These are phyloP conservation scores for Torulaspora microellipsoides DNA, from an alignment of 805 yeast species.

Conservation along the genomic window DNA sequence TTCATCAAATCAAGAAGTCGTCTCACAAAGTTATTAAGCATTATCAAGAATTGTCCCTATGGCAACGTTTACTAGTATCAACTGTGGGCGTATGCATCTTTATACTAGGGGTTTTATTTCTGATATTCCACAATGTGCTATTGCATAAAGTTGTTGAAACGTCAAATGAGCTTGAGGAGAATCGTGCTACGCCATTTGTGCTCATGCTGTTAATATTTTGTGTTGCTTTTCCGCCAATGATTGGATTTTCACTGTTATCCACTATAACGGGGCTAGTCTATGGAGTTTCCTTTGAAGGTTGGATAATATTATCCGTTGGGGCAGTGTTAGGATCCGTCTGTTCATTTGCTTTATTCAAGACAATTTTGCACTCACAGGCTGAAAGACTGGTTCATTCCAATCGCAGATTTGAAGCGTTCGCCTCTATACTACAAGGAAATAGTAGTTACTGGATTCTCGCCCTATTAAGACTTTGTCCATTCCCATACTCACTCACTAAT, in stretches of 20 bases:
- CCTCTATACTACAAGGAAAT: conserved; percentile 66
- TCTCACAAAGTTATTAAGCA: conserved; percentile 12
- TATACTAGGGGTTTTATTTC: conserved; percentile 16
- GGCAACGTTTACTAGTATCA: conserved; percentile 22
- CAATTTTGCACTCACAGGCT: conserved; percentile 54
- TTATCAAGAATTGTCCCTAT: conserved; percentile 18
- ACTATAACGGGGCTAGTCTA: conserved; percentile 74
- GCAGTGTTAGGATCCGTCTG: conserved; percentile 68
- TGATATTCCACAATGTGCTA: conserved; percentile 29
- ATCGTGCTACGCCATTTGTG: conserved; percentile 40
- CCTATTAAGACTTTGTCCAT: conserved; percentile 78
- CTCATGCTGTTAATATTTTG: conserved; percentile 51
- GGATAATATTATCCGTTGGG: conserved; percentile 67
- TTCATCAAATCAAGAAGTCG: conserved; percentile 18
- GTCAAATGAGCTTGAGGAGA: conserved; percentile 44
- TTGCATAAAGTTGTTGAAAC: conserved; percentile 36
- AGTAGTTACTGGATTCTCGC: conserved; percentile 63
- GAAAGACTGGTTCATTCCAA: conserved; percentile 54
- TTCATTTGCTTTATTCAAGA: conserved; percentile 68
- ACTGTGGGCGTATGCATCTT: conserved; percentile 14
- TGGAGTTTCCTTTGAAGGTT: conserved; percentile 70
- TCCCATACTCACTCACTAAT: conserved; percentile 87
- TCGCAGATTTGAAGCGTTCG: conserved; percentile 65
- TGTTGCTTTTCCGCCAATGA: conserved; percentile 85
- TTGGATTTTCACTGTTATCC: conserved; percentile 72